Base-by-base conservation (phyloP, 495 filamentous ascomycete species). In the Penicillium robsamsonii region DNA sequence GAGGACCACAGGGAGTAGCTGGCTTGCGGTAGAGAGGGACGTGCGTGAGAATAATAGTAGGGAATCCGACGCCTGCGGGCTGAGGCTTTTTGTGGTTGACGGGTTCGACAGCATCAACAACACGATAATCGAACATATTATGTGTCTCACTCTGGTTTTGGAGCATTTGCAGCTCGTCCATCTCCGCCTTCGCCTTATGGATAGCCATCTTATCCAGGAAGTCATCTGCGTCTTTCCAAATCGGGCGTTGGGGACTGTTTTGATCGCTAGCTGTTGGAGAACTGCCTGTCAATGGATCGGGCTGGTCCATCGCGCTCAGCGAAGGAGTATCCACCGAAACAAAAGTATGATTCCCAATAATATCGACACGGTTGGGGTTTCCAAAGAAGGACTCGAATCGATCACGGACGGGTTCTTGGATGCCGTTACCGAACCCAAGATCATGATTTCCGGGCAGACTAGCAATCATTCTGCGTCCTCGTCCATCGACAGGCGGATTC, bases 371-470 rank as follows among this genome's bases (percentile, higher is more conserved):
- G 61, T 96, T 97, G 11, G 87, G 87, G 46, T 90, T 82, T 12
- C 95, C 95, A 73, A 99, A 97, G 69, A 88, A 96, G 1, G 87
- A 81, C 59, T 89, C 84, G 66, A 96, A 97, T 43, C 95, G 78
- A 62, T 89, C 81, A 48, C 91, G 80, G 12, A 96, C 89, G 0
- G 87, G 73, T 24, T 86, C 62, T 63, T 94, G 88, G 50, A 99
- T 86, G 18, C 91, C 88, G 25, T 81, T 82, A 2, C 89, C 95
- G 62, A 99, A 93, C 2, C 95, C 95, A n/a, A 97, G 74, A 69
- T 99, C 95, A 69, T 99, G 95, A 59, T 99, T 99, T 7, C 94
- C 95, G 1, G 95, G 95, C 20, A 99, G 65, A 60, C 84, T 90
- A 3, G 87, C 83, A 42, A 97, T 84, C 40, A 96, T 77, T 75